These are phyloP conservation scores for Pestalotiopsis sp. DNA, from an alignment of 2,329 filamentous ascomycete genomes.

Conservation along the genomic window DNA sequence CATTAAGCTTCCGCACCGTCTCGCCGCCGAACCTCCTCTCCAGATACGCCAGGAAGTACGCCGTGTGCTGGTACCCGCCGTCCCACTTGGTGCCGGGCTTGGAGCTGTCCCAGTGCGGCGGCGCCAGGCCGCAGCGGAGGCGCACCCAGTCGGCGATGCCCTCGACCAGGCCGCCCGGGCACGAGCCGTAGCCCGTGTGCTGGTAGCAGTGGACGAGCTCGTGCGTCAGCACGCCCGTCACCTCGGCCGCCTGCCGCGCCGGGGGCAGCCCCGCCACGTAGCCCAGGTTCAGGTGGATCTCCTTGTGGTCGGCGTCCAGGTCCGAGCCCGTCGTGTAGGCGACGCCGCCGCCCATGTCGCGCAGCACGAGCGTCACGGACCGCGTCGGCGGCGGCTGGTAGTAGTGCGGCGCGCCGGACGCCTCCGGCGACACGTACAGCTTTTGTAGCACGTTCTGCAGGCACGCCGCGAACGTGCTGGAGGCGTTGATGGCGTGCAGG, in stretches of 20 bases:
- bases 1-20: slow-evolving; percentile 65
- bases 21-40: slow-evolving; percentile 65
- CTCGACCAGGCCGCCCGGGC: slow-evolving; percentile 80
- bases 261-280: slow-evolving; percentile 62
- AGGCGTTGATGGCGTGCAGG: slow-evolving; percentile 63
- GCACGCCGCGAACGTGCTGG: slow-evolving; percentile 60
- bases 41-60: slow-evolving; percentile 86
- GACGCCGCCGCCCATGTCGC: slow-evolving; percentile 74
- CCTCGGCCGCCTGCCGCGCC: slow-evolving; percentile 56
- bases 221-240: slow-evolving; percentile 82
- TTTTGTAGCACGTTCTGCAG: slow-evolving; percentile 68
- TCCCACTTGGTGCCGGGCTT: slow-evolving; percentile 68
- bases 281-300: slow-evolving; percentile 81
- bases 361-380: slow-evolving; percentile 81
- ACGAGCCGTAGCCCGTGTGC: slow-evolving; percentile 62
- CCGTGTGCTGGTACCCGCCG: slow-evolving; percentile 85
- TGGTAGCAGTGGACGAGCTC: slow-evolving; percentile 97
- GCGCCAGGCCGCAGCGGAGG: slow-evolving; percentile 68
- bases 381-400: slow-evolving; percentile 62
- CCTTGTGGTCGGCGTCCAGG: slow-evolving; percentile 83
- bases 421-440: slow-evolving; percentile 62
- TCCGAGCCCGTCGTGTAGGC: slow-evolving; percentile 84
- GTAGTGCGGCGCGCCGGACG: neutral
- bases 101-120: slow-evolving; percentile 79
- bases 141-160: slow-evolving; percentile 94